Base-by-base conservation (phyloP, 2,329 filamentous ascomycete species). In the Phaeosphaeria sp. region DNA sequence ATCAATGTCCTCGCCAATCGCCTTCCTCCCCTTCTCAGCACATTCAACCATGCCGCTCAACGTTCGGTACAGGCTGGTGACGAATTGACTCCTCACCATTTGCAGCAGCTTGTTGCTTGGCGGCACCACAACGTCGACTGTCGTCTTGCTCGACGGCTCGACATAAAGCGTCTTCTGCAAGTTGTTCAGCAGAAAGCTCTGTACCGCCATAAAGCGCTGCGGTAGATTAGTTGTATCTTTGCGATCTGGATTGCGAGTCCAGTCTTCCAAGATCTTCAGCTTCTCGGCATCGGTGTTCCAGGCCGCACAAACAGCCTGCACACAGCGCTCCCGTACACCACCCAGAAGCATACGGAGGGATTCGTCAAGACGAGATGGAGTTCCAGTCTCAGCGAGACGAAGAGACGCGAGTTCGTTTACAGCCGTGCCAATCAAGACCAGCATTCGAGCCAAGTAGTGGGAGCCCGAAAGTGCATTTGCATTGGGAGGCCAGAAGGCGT, bases 91-190 rank as follows among this genome's bases (percentile, higher is more conserved):
- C 63, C 93, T 87, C 17, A 98, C 92, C 86, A 93, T 92, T 75
- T 96, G 91, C 44, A 98, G 82, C 44, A 97, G 81, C 76, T 98
- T 99, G 7, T 89, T 84, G 36, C 92, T 89, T 5, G 95, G 96
- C 18, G 94, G 90, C 22, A 90, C 86, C 55, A 98, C 88, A 63
- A 99, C 93, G 69, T 95, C 90, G 13, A 92, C 87, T 5, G 89
- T 85, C 8, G 90, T 84, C 76, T 91, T 93, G 45, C 84, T 86
- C 81, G 89, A 90, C 21, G 92, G 91, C 65, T 97, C 94, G 44
- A 99, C 89, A 74, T 97, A 99, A 25, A 97, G 83, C 53, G 98
- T 96, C 80, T 94, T 96, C 77, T 99, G 95, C 87, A 98, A 91
- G 53, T 93, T 93, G 1, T 83, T 84, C 20, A 99, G 82, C 13